Conservation (phyloP, 352 stramenopile genomes). For the Globisporangium polare region DNA sequence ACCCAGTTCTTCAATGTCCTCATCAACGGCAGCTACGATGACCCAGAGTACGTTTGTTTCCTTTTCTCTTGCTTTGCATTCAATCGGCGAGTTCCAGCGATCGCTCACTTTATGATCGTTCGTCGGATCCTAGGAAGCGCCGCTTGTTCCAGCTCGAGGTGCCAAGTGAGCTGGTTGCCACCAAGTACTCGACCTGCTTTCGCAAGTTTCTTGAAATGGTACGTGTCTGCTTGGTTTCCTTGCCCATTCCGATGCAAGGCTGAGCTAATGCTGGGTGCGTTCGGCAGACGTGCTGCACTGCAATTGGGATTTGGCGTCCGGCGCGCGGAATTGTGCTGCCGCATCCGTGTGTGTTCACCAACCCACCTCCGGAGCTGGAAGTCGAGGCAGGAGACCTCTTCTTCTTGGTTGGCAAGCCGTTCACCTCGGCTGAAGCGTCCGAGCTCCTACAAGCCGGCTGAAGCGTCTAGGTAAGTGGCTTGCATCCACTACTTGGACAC, state of each 20-base stretch:
- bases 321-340: constrained; percentile 45
- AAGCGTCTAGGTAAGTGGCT: too few relatives aligned
- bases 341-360: constrained; percentile 68
- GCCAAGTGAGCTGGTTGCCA: constrained; percentile 39
- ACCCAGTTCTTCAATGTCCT: constrained; percentile 61
- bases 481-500: too few relatives aligned
- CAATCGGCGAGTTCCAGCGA: background rate
- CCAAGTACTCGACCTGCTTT: constrained; percentile 57
- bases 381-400: constrained; percentile 58
- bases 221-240: background rate
- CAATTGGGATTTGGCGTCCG: constrained; percentile 62
- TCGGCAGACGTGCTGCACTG: constrained; percentile 46
- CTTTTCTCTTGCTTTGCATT: background rate
- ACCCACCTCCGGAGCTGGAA: constrained; percentile 48
- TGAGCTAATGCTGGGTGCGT: background rate
- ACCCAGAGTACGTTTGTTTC: constrained; percentile 41
- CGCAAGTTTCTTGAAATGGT: constrained; percentile 73
- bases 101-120: background rate
- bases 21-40: constrained; percentile 52
- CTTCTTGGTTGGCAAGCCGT: constrained; percentile 66
- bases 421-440: constrained; percentile 34
- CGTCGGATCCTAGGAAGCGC: constrained; percentile 28
- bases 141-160: constrained; percentile 68
- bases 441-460: constrained; percentile 1
- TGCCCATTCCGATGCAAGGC: background rate